phyloP scores from a whole-genome alignment of 306 rosid species.

The Citrullus amarus region DNA sequence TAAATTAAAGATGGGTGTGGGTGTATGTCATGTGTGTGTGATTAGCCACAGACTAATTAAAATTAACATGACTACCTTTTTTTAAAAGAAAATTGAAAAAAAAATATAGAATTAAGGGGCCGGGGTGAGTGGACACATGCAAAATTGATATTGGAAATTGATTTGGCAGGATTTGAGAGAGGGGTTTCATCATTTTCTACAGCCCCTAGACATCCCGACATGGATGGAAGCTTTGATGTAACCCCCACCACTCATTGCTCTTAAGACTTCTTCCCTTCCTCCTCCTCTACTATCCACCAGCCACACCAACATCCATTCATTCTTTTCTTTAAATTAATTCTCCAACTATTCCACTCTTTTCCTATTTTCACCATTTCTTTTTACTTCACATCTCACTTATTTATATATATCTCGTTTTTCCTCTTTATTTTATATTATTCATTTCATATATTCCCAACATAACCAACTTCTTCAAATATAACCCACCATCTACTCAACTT shows the following conservation, averaged over 20 bases:
- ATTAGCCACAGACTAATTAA: too few relatives aligned
- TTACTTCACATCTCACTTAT: too few relatives aligned
- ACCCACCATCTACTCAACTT: too few relatives aligned
- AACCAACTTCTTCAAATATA: not conserved
- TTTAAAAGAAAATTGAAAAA: too few relatives aligned
- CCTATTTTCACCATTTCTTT: too few relatives aligned
- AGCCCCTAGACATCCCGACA: constrained; percentile 19
- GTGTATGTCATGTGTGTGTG: too few relatives aligned
- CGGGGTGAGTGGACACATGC: constrained; percentile 16
- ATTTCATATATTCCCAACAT: not conserved
- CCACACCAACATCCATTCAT: too few relatives aligned
- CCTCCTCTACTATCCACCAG: not conserved
- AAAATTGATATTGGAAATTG: constrained; percentile 21
- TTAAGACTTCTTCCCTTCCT: constrained; percentile 7
- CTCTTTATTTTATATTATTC: too few relatives aligned
- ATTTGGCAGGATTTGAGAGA: constrained; percentile 20
- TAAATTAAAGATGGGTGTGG: not conserved
- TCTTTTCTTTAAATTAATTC: too few relatives aligned
- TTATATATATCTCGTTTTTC: too few relatives aligned
- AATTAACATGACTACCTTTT: too few relatives aligned
- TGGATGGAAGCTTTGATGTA: constrained; percentile 32
- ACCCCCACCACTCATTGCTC: constrained; percentile 30
- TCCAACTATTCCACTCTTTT: too few relatives aligned
- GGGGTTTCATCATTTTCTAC: not conserved
- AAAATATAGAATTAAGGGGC: not conserved